phyloP scores from a whole-genome alignment of 2,329 filamentous ascomycete species.

The Juglanconis juglandina region DNA sequence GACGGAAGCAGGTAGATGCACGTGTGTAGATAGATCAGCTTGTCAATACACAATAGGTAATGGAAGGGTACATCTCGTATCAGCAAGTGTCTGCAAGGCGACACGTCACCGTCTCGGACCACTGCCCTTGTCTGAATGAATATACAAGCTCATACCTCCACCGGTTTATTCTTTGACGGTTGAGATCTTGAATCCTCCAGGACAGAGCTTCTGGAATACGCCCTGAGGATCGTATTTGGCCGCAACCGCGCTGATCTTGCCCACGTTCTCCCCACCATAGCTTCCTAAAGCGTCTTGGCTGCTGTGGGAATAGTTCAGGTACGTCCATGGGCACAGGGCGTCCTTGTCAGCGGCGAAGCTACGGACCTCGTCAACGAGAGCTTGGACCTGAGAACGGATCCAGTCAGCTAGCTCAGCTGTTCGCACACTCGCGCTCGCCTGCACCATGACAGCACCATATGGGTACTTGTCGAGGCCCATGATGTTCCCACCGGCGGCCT shows the following conservation, averaged over 20 bases:
- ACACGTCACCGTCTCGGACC: too few relatives aligned
- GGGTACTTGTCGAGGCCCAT: background rate
- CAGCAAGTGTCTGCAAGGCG: too few relatives aligned
- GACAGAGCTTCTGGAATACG: background rate
- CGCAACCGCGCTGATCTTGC: background rate
- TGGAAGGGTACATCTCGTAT: too few relatives aligned
- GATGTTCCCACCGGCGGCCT: background rate
- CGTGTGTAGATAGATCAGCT: slow-evolving; percentile 9
- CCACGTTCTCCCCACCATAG: background rate
- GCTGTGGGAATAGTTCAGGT: background rate
- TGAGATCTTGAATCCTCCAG: background rate
- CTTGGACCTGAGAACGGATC: background rate
- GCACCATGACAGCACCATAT: background rate
- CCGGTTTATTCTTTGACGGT: background rate
- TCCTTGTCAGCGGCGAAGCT: background rate
- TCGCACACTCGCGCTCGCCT: background rate
- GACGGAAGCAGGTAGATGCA: background rate
- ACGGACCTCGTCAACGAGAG: background rate
- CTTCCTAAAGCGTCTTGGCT: background rate
- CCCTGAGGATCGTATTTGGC: background rate
- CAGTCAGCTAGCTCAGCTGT: background rate
- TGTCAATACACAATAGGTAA: background rate
- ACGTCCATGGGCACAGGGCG: background rate
- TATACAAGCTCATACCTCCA: too few relatives aligned
- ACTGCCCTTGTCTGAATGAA: too few relatives aligned